These are phyloP conservation scores for Eucalyptus curtisii DNA, from an alignment of 345 rosid genomes.

Conservation along the genomic window DNA sequence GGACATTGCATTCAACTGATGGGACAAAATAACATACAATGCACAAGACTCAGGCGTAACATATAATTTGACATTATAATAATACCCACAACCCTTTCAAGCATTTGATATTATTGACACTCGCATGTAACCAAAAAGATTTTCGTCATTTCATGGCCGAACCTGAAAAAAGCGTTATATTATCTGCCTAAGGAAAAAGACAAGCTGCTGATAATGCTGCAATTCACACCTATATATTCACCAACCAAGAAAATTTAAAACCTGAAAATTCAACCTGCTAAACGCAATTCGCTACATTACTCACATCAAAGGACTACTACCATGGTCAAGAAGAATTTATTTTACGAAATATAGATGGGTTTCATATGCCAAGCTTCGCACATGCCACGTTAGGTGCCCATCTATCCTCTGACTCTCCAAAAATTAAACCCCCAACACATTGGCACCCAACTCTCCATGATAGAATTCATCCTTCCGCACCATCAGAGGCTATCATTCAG, in stretches of 20 bases:
- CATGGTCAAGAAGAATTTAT: neutral
- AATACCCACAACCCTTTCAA: neutral
- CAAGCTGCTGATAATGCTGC: neutral
- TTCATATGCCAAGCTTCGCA: too few relatives aligned
- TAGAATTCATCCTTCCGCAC: too few relatives aligned
- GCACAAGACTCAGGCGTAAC: neutral
- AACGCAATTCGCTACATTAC: neutral
- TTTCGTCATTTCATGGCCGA: neutral
- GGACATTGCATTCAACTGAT: neutral
- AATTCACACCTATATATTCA: neutral
- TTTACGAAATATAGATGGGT: neutral
- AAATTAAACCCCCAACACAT: too few relatives aligned
- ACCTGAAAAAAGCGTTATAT: neutral
- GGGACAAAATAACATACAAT: neutral
- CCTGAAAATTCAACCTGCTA: neutral
- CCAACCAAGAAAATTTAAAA: neutral
- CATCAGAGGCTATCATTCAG: too few relatives aligned
- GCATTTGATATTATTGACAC: neutral
- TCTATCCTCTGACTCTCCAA: too few relatives aligned
- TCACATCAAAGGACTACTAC: neutral
- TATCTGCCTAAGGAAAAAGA: neutral
- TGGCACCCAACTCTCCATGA: too few relatives aligned
- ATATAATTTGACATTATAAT: neutral
- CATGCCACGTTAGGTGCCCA: too few relatives aligned
- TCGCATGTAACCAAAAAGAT: neutral